These are phyloP conservation scores for Aphanocladium album DNA, from an alignment of 2,329 filamentous ascomycete genomes.

Conservation along the genomic window DNA sequence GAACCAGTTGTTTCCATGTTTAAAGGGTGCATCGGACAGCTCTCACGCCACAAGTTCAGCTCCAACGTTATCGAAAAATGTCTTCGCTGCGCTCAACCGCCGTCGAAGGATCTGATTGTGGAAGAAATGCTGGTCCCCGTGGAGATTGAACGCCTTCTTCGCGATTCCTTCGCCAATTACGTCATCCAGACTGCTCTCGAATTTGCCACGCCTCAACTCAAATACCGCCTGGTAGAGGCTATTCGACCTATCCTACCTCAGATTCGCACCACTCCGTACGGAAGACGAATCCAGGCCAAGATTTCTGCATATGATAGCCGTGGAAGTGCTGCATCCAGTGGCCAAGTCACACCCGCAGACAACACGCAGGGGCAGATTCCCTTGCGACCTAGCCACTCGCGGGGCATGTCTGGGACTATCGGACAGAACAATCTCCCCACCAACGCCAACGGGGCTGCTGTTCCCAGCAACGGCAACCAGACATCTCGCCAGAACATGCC, in stretches of 20 bases:
- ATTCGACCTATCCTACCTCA: constrained; percentile 80
- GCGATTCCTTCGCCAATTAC: constrained; percentile 94
- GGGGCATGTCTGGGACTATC: constrained; percentile 33
- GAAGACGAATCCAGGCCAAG: constrained; percentile 88
- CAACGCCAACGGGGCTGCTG: constrained; percentile 32
- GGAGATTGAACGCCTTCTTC: constrained; percentile 83
- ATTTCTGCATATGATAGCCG: constrained; percentile 59
- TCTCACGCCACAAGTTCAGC: constrained; percentile 96
- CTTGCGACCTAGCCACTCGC: constrained; percentile 39
- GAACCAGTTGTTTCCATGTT: constrained; percentile 83
- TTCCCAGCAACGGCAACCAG: constrained; percentile 24
- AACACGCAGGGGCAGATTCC: constrained; percentile 50
- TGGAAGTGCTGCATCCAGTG: constrained; percentile 38
- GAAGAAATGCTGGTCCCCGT: constrained; percentile 69
- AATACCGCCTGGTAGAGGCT: constrained; percentile 70
- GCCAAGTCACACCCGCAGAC: constrained; percentile 49
- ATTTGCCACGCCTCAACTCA: constrained; percentile 68
- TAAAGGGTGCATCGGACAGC: constrained; percentile 61
- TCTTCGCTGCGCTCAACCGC: constrained; percentile 72
- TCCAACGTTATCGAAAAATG: constrained; percentile 99
- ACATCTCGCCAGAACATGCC: constrained; percentile 30
- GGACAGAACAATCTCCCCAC: background rate
- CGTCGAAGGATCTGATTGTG: constrained; percentile 75
- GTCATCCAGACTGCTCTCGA: constrained; percentile 96
- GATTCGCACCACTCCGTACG: constrained; percentile 89